Conservation (phyloP, 192 early-diverging fungal species). For the Fimicolochytrium jonesii region DNA sequence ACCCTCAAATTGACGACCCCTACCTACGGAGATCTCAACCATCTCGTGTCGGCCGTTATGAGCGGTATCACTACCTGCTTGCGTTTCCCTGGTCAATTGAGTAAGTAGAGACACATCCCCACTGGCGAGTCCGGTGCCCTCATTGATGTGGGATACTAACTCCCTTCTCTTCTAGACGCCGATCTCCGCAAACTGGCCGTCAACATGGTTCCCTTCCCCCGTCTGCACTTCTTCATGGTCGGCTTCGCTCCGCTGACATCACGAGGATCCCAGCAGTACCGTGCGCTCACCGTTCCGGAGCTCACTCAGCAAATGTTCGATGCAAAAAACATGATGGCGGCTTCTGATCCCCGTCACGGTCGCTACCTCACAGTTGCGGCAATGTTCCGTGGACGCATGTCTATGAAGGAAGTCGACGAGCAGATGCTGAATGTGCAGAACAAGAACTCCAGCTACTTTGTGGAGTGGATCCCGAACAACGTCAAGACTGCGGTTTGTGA, state of each 20-base stretch:
- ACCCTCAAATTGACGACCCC: slow-evolving; percentile 93
- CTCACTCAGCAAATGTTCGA: slow-evolving; percentile 92
- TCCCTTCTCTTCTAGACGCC: slow-evolving; percentile 65
- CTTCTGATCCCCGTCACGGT: slow-evolving; percentile 92
- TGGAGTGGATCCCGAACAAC: slow-evolving; percentile 99
- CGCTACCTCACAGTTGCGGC: slow-evolving; percentile 92
- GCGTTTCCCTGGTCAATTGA: slow-evolving; percentile 98
- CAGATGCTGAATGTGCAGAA: slow-evolving; percentile 92
- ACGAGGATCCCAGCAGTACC: slow-evolving; percentile 71
- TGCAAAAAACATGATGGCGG: slow-evolving; percentile 99
- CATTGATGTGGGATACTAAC: no score
- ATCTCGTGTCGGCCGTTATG: slow-evolving; percentile 96
- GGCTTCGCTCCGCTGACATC: slow-evolving; percentile 93
- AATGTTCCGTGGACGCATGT: slow-evolving; percentile 94
- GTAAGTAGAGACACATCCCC: no score
- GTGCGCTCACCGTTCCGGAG: slow-evolving; percentile 81
- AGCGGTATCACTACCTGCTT: slow-evolving; percentile 93
- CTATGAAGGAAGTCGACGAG: slow-evolving; percentile 97
- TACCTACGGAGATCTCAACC: slow-evolving; percentile 92
- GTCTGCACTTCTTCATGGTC: slow-evolving; percentile 98
- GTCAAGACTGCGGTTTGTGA: slow-evolving; percentile 89
- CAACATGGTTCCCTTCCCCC: slow-evolving; percentile 91
- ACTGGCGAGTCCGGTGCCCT: no score
- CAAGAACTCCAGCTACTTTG: slow-evolving; percentile 98
- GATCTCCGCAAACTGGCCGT: slow-evolving; percentile 57